Base-by-base conservation (phyloP, 139 green algal species). In the Coelastrella sp. region DNA sequence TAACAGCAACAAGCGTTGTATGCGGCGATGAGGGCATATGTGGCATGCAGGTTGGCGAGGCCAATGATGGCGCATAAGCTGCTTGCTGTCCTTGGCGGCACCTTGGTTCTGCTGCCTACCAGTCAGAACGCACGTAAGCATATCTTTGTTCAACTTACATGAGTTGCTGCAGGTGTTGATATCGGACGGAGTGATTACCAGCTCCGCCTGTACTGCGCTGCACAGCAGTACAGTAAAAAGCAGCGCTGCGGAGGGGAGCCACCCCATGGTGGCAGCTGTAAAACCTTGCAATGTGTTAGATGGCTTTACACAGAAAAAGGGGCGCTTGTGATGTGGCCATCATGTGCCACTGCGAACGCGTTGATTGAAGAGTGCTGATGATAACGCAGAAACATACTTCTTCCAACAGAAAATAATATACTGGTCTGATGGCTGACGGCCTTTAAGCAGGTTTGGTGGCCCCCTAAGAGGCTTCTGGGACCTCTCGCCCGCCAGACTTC, bases 81-180 rank as follows among this genome's bases (percentile, higher is more conserved):
- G 25, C 7, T 57, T 81, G 25, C 7, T 57, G 17, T 15, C 14
- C 14, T 19, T 82, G 76, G 27, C 60, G 63, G 35, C 35, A 35
- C 35, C 7, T 6, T 49, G 27, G 14, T 59, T 49, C 12, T 82
- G 76, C 76, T 82, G 1, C 17, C 8, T 17, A 60, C 12, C 12
- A 35, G 20, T 78, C 0, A 82, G 5, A 17, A 14, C 63, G 10
- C 19, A 25, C 19, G 17, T 78, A 25, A 25, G 19, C 19, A 24
- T 78, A 78, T 25, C 1, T 9, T 35, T 4, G 0, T 17, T n/a
- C 24, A 80, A 11, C 87, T 91, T 27, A 91, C 88, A 88, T 61
- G 88, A 87, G 19, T 75, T 78, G 35, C 76, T 84, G 80, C 88
- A 91, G 6, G 88, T 91, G 70, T 83, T 66, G 57, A 91, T 91